Evolutionary conservation across 2,329 filamentous ascomycete species (phyloP).

Genomic region (Pseudopyrenochaeta lycopersici): DNA sequence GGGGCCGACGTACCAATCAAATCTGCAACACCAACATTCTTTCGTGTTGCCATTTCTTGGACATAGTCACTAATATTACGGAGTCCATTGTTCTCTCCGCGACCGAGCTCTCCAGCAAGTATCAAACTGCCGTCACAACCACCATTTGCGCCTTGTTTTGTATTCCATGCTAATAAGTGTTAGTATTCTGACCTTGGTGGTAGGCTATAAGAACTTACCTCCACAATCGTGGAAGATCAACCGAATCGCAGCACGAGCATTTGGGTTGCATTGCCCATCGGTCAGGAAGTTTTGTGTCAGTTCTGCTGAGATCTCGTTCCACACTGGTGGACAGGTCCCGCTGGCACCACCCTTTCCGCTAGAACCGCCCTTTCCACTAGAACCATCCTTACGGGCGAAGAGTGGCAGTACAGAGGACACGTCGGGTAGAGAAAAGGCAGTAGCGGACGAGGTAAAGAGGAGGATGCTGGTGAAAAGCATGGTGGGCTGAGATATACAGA

Average conservation of each 20-base stretch:
- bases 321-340: conserved; percentile 2
- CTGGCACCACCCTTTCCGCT: too few species aligned
- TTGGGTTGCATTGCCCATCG: conserved; percentile 23
- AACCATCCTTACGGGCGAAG: conserved; percentile 10
- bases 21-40: too few species aligned
- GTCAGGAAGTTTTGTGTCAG: conserved; percentile 26
- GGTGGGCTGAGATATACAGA: neutral
- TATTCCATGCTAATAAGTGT: conserved; percentile 21
- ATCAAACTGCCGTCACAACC: conserved; percentile 27
- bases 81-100: conserved; percentile 45
- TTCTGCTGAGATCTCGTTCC: conserved; percentile 8
- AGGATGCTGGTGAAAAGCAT: conserved; percentile 25
- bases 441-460: conserved; percentile 21
- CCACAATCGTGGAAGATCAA: conserved; percentile 30
- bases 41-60: too few species aligned
- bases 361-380: too few species aligned
- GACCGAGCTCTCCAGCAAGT: conserved; percentile 20
- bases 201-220: conserved; percentile 13
- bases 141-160: conserved; percentile 13
- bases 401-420: conserved; percentile 11
- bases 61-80: too few species aligned
- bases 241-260: conserved; percentile 25
- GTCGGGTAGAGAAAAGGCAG: conserved; percentile 26
- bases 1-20: too few species aligned
- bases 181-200: neutral